Percentiles rank a stretch among this genome's conserved stretches.
Conservation (phyloP, 768 basidiomycete species). For the Rhodotorula babjevae region DNA sequence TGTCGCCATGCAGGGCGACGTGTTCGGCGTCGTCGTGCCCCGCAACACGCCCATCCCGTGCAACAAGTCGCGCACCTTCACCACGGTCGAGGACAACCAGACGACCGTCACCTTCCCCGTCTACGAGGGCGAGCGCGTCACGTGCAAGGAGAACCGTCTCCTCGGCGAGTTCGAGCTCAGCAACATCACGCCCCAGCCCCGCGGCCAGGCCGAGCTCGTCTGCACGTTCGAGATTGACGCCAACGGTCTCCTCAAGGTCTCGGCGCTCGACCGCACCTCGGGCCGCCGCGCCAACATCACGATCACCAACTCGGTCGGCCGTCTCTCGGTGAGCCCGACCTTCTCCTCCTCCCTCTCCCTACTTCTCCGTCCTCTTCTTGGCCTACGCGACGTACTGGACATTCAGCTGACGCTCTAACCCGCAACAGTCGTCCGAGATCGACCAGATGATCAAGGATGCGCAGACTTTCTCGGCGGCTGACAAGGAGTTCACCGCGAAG, state of each 20-base stretch:
- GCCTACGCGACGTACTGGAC: no score
- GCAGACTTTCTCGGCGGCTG: slow-evolving; percentile 88
- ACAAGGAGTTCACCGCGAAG: slow-evolving; percentile 92
- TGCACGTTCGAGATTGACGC: slow-evolving; percentile 99
- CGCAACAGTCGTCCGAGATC: slow-evolving; percentile 69
- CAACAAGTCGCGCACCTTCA: slow-evolving; percentile 98
- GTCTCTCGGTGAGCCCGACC: slow-evolving; percentile 59
- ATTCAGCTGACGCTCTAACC: no score
- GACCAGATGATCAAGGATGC: slow-evolving; percentile 99
- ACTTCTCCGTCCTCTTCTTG: no score
- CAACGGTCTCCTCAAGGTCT: slow-evolving; percentile 98
- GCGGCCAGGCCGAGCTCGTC: slow-evolving; percentile 98
- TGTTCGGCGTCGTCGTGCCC: slow-evolving; percentile 98
- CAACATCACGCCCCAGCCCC: slow-evolving; percentile 98
- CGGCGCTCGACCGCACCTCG: slow-evolving; percentile 94
- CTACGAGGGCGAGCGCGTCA: slow-evolving; percentile 99
- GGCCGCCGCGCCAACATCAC: slow-evolving; percentile 81
- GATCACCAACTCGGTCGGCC: slow-evolving; percentile 96
- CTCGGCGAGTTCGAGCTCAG: slow-evolving; percentile 99
- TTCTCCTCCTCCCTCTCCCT: no score
- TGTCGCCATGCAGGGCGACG: slow-evolving; percentile 99
- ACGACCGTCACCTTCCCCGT: slow-evolving; percentile 99
- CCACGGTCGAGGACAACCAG: slow-evolving; percentile 99
- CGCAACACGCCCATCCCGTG: slow-evolving; percentile 99
- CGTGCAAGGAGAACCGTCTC: slow-evolving; percentile 98